Percentiles rank a stretch among this genome's conserved stretches.
Evolutionary conservation across 2,329 filamentous ascomycete genomes (phyloP).

Genomic region (Aciculosporium take): DNA sequence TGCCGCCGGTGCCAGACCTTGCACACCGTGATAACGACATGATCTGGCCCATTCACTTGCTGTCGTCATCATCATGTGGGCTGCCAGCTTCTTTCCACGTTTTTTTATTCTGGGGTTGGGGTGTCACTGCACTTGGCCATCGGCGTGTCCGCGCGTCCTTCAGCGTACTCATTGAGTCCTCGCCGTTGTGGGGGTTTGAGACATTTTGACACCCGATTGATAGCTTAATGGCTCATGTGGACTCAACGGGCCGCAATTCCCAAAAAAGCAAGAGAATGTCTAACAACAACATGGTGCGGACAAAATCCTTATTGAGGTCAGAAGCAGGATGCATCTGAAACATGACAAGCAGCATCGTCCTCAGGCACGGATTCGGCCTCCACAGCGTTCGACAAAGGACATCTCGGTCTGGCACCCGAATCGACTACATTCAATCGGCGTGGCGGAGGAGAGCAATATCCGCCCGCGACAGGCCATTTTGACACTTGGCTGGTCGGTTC

Average conservation of each 20-base stretch:
- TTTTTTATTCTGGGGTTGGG: conserved; percentile 1
- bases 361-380: background rate
- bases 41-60: background rate
- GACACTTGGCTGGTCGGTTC: too few relatives aligned
- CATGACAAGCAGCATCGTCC: background rate
- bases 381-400: background rate
- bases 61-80: background rate
- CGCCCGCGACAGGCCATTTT: background rate
- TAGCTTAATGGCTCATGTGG: background rate
- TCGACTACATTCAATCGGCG: too few relatives aligned
- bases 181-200: conserved; percentile 1
- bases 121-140: conserved; percentile 1
- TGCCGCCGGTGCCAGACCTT: background rate
- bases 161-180: background rate
- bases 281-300: background rate
- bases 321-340: background rate
- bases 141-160: background rate
- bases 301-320: too few relatives aligned
- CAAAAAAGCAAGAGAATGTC: background rate
- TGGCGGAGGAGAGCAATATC: too few relatives aligned
- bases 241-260: background rate
- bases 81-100: conserved; percentile 2
- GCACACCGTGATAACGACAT: background rate
- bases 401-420: background rate
- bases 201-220: background rate